A percentile compares a stretch with the other conserved stretches of the same genome.
These are phyloP conservation scores for Claviceps sp. DNA, from an alignment of 2,329 filamentous ascomycete species.

Conservation along the genomic window DNA sequence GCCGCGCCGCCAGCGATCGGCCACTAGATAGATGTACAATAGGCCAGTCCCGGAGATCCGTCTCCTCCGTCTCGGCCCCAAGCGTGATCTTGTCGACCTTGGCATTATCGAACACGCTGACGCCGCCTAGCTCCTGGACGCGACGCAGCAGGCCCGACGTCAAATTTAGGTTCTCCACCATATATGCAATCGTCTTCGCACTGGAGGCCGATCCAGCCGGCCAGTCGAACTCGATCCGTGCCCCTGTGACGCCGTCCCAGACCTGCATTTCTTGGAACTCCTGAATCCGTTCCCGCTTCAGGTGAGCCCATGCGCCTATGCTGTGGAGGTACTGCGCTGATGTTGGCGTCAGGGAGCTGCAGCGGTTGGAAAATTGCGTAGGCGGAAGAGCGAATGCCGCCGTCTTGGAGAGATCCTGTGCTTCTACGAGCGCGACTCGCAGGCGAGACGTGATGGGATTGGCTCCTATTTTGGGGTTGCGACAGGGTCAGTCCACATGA, in stretches of 20 bases:
- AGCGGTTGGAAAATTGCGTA: constrained; percentile 77
- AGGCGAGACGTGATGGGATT: constrained; percentile 63
- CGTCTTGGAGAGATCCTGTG: constrained; percentile 64
- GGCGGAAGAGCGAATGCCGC: constrained; percentile 52
- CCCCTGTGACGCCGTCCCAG: constrained; percentile 86
- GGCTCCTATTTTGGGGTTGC: constrained; percentile 38
- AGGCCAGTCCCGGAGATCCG: constrained; percentile 80
- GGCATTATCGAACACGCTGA: constrained; percentile 62
- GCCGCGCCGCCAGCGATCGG: constrained; percentile 58
- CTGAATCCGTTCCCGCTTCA: constrained; percentile 63
- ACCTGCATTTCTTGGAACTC: constrained; percentile 94
- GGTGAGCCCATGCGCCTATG: constrained; percentile 75
- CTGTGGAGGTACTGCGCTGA: constrained; percentile 71
- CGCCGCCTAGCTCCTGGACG: constrained; percentile 53
- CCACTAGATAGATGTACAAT: constrained; percentile 60
- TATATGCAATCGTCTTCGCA: constrained; percentile 69
- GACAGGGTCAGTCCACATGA: too few relatives aligned
- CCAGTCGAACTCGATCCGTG: constrained; percentile 83
- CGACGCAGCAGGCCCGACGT: constrained; percentile 63
- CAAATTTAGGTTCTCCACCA: constrained; percentile 90
- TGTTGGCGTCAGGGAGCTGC: constrained; percentile 82
- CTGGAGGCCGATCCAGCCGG: constrained; percentile 25
- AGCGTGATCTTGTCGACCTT: constrained; percentile 69
- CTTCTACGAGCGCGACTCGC: constrained; percentile 79
- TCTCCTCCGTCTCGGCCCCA: constrained; percentile 52